Evolutionary conservation across 768 basidiomycete genomes (phyloP).

Genomic region (Xanthoconium purpureum): DNA sequence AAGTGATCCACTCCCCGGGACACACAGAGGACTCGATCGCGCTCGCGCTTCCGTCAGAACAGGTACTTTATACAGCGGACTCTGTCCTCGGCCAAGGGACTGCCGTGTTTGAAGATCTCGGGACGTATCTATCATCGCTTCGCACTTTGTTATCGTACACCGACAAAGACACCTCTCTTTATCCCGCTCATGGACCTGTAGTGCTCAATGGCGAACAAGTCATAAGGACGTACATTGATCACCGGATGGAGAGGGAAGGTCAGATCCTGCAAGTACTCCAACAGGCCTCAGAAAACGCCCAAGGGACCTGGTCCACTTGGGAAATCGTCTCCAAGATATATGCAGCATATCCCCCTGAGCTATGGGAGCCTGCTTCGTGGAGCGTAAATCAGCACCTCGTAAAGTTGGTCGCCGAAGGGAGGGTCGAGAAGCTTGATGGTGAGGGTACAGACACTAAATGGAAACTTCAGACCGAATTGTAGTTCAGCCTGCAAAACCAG

Average conservation of each 20-base stretch:
- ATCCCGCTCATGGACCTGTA: conserved; percentile 88
- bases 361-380: conserved; percentile 72
- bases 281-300: conserved; percentile 23
- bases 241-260: conserved; percentile 76
- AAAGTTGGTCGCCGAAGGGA: conserved; percentile 67
- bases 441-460: conserved; percentile 51
- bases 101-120: conserved; percentile 83
- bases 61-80: conserved; percentile 85
- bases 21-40: conserved; percentile 87
- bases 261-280: conserved; percentile 63
- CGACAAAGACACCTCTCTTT: conserved; percentile 54
- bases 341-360: conserved; percentile 60
- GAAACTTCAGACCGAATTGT: conserved; percentile 30
- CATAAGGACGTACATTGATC: conserved; percentile 71
- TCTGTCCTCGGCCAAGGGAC: conserved; percentile 89
- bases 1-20: conserved; percentile 82
- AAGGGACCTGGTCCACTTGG: conserved; percentile 56
- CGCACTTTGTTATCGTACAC: conserved; percentile 46
- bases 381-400: conserved; percentile 67
- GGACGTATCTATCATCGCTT: conserved; percentile 64
- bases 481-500: neutral
- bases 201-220: conserved; percentile 57
- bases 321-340: conserved; percentile 66
- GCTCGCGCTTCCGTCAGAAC: conserved; percentile 65
- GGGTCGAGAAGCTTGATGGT: conserved; percentile 49